Base-by-base conservation (phyloP, 179 eudicot genomes). In the Beta lomatogona region DNA sequence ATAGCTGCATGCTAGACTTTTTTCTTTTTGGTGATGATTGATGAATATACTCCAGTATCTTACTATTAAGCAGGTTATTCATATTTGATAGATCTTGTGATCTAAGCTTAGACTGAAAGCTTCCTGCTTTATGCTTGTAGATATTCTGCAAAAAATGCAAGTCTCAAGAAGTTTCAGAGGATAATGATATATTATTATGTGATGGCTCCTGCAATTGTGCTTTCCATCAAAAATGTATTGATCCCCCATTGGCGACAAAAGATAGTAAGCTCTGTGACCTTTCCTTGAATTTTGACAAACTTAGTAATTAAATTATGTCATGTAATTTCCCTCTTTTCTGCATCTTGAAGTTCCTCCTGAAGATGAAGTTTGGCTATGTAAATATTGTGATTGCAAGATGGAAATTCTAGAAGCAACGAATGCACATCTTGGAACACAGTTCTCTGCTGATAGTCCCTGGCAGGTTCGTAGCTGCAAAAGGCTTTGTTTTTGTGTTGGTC, bases 131-230 rank as follows among this genome's bases (percentile, higher is more conserved):
- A 63, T 77, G 18, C 81, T 28, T 86, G 66, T 86, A 96, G 99
- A 96, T 96, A 75, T 54, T 91, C 79, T 96, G 99, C 88, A 93
- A 97, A 72, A 91, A 86, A 86, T 96, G 99, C 89, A 91, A 90
- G 82, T 78, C 88, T 75, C 90, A 89, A 83, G 99, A 96, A 85
- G 98, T 90, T 82, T 89, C 87, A 71, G 94, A 89, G 75, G 99
- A 96, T 78, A 92, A 96, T 81, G 99, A 96, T 88, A 94, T 96
- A 70, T 92, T 96, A 82, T 92, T 94, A 55, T 96, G 99, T 90
- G 99, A 94, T 73, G 99, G 99, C 75, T 89, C 96, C 21, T 96
- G 99, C 85, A 94, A 94, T 79, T 89, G 98, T 85, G 99, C 93
- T 80, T 96, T 92, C 83, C 99, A 96, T 86, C 98, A 96, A 83